Conservation (phyloP, 2,329 filamentous ascomycete genomes). For the Exophiala spinifera region DNA sequence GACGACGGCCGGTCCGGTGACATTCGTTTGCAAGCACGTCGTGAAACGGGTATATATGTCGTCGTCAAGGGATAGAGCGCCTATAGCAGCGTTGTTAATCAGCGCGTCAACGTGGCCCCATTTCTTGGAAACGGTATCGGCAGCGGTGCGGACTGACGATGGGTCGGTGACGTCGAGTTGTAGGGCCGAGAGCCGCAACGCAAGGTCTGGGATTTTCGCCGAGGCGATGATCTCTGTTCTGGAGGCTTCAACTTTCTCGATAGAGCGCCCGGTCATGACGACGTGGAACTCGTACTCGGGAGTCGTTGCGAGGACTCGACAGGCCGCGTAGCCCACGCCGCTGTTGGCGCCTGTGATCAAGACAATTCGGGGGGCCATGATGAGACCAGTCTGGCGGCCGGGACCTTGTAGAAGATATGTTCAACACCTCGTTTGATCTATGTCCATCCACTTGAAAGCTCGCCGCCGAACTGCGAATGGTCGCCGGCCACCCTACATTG, state of each 20-base stretch:
- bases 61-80: not conserved
- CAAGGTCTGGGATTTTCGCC: not conserved
- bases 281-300: not conserved
- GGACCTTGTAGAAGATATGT: no score
- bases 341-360: not conserved
- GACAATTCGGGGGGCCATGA: no score
- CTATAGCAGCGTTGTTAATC: slow-evolving; percentile 28
- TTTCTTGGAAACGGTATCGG: slow-evolving; percentile 54
- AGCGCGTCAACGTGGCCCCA: slow-evolving; percentile 41
- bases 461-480: no score
- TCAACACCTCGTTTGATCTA: no score
- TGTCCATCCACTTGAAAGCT: no score
- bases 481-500: no score
- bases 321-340: not conserved
- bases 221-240: not conserved
- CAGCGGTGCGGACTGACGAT: slow-evolving; percentile 51
- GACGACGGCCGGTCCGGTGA: slow-evolving; percentile 36
- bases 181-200: slow-evolving; percentile 8
- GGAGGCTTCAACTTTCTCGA: not conserved
- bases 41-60: slow-evolving; percentile 19
- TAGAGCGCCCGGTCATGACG: not conserved
- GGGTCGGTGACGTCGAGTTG: slow-evolving; percentile 51
- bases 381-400: no score
- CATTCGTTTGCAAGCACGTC: slow-evolving; percentile 37
- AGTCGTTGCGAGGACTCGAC: not conserved